Evolutionary conservation across 1,284 basidiomycete genomes (phyloP).

Genomic region (Ustilago tritici): DNA sequence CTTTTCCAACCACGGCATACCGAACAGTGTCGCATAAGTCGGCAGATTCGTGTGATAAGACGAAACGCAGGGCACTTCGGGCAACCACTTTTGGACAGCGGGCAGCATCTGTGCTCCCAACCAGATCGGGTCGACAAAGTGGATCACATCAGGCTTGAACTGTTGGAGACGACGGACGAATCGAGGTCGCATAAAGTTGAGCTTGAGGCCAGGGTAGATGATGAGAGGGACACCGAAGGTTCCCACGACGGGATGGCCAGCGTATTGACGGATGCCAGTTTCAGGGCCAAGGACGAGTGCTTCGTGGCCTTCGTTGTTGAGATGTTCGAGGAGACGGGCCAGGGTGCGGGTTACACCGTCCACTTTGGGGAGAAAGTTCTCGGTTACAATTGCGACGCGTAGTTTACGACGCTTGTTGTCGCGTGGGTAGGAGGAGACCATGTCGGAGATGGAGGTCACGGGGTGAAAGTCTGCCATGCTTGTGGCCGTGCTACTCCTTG

Average conservation of each 20-base stretch:
- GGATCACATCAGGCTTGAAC: conserved; percentile 73
- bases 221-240: conserved; percentile 74
- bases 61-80: conserved; percentile 72
- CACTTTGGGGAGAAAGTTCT: conserved; percentile 75
- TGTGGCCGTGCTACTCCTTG: conserved; percentile 5
- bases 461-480: background rate
- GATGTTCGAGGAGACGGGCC: conserved; percentile 74
- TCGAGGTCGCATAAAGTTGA: conserved; percentile 75
- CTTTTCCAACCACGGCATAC: conserved; percentile 73
- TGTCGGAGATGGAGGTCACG: conserved; percentile 12
- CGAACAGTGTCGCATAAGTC: conserved; percentile 74
- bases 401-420: conserved; percentile 65
- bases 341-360: conserved; percentile 75
- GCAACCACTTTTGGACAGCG: conserved; percentile 68
- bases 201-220: conserved; percentile 74
- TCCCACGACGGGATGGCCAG: conserved; percentile 74
- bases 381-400: conserved; percentile 70
- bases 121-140: conserved; percentile 74
- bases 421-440: conserved; percentile 28
- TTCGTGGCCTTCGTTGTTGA: conserved; percentile 74
- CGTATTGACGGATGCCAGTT: conserved; percentile 72
- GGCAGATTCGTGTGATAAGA: conserved; percentile 75
- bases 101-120: conserved; percentile 71
- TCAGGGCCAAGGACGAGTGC: conserved; percentile 74
- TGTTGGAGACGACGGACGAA: conserved; percentile 72